phyloP scores from a whole-genome alignment of 2,329 filamentous ascomycete species.

The Trichophyton simii region DNA sequence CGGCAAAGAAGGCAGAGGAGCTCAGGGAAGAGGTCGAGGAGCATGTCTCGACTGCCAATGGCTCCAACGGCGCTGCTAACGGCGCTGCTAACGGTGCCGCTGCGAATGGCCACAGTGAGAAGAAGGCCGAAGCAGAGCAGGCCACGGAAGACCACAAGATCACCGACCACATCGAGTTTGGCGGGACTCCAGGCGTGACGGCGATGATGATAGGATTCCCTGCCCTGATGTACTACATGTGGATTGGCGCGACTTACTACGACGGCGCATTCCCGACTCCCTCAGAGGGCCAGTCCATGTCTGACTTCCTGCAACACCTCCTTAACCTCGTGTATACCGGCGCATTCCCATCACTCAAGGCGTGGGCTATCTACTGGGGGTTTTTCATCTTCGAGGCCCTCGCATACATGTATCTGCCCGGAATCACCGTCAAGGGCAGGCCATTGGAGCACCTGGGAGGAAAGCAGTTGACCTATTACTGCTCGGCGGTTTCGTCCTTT shows the following conservation, averaged over 20 bases:
- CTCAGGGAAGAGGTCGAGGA: slow-evolving; percentile 10
- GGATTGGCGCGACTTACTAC: slow-evolving; percentile 90
- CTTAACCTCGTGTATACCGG: slow-evolving; percentile 62
- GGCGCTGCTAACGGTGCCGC: slow-evolving; percentile 14
- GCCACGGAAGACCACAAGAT: slow-evolving; percentile 21
- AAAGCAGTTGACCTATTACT: slow-evolving; percentile 87
- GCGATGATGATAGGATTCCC: slow-evolving; percentile 89
- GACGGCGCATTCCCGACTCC: slow-evolving; percentile 66
- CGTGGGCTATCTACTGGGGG: slow-evolving; percentile 89
- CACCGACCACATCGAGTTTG: slow-evolving; percentile 61
- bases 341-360: slow-evolving; percentile 68
- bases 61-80: slow-evolving; percentile 12
- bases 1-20: slow-evolving; percentile 10
- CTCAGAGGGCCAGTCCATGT: slow-evolving; percentile 50
- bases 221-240: slow-evolving; percentile 98
- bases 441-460: slow-evolving; percentile 69
- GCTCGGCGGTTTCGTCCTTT: slow-evolving; percentile 76
- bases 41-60: slow-evolving; percentile 3
- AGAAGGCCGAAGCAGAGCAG: not conserved
- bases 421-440: slow-evolving; percentile 78
- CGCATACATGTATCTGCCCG: slow-evolving; percentile 75
- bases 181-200: slow-evolving; percentile 65
- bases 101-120: not conserved
- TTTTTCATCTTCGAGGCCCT: slow-evolving; percentile 77
- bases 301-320: slow-evolving; percentile 61